phyloP scores from a whole-genome alignment of 768 basidiomycete species.

The Lentinula aciculospora region DNA sequence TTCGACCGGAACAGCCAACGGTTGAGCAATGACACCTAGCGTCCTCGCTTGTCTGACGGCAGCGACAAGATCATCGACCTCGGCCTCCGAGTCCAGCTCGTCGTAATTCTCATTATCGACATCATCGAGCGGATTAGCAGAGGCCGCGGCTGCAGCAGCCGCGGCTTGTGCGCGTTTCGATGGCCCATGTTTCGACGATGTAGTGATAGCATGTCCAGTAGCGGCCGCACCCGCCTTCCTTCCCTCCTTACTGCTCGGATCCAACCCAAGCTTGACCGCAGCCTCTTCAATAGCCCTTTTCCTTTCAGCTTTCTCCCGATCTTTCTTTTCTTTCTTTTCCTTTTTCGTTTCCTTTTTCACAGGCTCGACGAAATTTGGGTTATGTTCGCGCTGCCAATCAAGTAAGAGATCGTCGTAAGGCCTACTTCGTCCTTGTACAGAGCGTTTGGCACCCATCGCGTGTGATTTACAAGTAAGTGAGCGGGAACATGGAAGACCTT shows the following conservation, averaged over 20 bases:
- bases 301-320: slow-evolving; percentile 79
- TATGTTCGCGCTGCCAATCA: slow-evolving; percentile 87
- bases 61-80: slow-evolving; percentile 68
- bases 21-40: slow-evolving; percentile 55
- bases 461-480: slow-evolving; percentile 98
- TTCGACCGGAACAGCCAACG: slow-evolving; percentile 69
- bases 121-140: slow-evolving; percentile 46
- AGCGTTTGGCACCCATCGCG: slow-evolving; percentile 93
- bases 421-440: slow-evolving; percentile 81
- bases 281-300: slow-evolving; percentile 67
- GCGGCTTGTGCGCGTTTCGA: slow-evolving; percentile 22
- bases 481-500: slow-evolving; percentile 85
- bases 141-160: slow-evolving; percentile 42
- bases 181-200: not conserved
- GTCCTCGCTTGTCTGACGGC: slow-evolving; percentile 52
- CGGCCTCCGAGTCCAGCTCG: slow-evolving; percentile 80
- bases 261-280: slow-evolving; percentile 52
- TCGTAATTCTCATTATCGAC: slow-evolving; percentile 68
- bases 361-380: slow-evolving; percentile 85
- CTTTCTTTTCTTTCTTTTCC: slow-evolving; percentile 81
- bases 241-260: slow-evolving; percentile 56
- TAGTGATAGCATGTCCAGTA: slow-evolving; percentile 4
- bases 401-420: slow-evolving; percentile 81
- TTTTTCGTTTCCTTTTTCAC: slow-evolving; percentile 83
- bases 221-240: slow-evolving; percentile 45